These are phyloP conservation scores for Populus simonii DNA, from an alignment of 345 rosid species.

Conservation along the genomic window DNA sequence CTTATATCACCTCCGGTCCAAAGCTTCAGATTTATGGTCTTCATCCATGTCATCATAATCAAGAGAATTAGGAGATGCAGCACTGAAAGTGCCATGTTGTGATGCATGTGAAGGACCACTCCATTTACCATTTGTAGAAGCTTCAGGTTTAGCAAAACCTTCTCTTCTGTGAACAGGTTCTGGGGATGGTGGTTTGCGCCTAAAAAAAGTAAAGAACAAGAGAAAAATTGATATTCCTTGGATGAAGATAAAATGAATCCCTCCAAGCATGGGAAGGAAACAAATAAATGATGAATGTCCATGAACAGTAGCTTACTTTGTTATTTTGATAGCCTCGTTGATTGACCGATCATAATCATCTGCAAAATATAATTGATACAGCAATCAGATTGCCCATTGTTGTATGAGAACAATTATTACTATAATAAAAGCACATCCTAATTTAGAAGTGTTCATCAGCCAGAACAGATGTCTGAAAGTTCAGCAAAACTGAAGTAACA, in stretches of 20 bases:
- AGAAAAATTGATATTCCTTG: neutral
- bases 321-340: constrained; percentile 94
- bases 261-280: neutral
- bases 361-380: constrained; percentile 41
- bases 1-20: constrained; percentile 69
- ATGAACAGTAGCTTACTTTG: constrained; percentile 54
- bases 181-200: constrained; percentile 85
- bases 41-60: constrained; percentile 72
- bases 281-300: neutral
- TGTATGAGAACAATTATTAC: neutral
- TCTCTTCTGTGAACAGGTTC: constrained; percentile 69
- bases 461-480: neutral
- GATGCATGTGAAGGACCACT: constrained; percentile 45
- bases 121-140: constrained; percentile 66
- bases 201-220: constrained; percentile 8
- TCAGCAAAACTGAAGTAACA: neutral
- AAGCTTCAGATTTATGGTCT: constrained; percentile 40
- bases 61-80: constrained; percentile 52
- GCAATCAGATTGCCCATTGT: constrained; percentile 10
- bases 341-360: constrained; percentile 98
- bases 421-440: neutral
- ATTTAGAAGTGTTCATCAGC: constrained; percentile 3
- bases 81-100: constrained; percentile 45
- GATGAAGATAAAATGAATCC: neutral
- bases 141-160: constrained; percentile 54